Conservation (phyloP, 164 flowering plant species). For the Platanus orientalis region DNA sequence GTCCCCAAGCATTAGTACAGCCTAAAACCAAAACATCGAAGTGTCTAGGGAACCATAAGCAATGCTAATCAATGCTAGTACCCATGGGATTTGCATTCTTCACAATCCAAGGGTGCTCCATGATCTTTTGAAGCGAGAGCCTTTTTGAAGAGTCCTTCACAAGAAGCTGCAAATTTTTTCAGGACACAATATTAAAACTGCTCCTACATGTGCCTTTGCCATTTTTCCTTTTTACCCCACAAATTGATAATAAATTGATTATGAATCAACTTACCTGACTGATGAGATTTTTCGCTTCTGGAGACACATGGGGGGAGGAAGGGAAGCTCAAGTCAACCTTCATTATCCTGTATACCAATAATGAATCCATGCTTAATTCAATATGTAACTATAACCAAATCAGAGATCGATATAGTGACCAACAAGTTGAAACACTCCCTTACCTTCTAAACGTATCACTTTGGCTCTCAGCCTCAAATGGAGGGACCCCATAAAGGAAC, state of each 20-base stretch:
- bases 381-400: neutral
- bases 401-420: neutral
- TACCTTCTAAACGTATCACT: constrained; percentile 73
- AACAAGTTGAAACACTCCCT: neutral
- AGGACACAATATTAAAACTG: neutral
- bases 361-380: neutral
- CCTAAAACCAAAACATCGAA: no score
- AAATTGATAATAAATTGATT: neutral
- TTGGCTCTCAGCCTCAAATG: constrained; percentile 90
- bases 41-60: neutral
- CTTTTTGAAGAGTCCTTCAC: constrained; percentile 1
- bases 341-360: constrained; percentile 44
- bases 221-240: neutral
- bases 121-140: neutral
- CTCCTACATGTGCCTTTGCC: no score
- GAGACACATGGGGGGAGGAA: constrained; percentile 37
- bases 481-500: constrained; percentile 71
- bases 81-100: neutral
- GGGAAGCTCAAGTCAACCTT: constrained; percentile 65
- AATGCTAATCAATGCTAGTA: neutral
- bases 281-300: constrained; percentile 58
- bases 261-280: constrained; percentile 33
- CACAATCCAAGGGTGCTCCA: neutral
- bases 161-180: neutral
- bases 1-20: no score